These are phyloP conservation scores for Hygrophorus pudorinus DNA, from an alignment of 768 basidiomycete genomes.

Conservation along the genomic window DNA sequence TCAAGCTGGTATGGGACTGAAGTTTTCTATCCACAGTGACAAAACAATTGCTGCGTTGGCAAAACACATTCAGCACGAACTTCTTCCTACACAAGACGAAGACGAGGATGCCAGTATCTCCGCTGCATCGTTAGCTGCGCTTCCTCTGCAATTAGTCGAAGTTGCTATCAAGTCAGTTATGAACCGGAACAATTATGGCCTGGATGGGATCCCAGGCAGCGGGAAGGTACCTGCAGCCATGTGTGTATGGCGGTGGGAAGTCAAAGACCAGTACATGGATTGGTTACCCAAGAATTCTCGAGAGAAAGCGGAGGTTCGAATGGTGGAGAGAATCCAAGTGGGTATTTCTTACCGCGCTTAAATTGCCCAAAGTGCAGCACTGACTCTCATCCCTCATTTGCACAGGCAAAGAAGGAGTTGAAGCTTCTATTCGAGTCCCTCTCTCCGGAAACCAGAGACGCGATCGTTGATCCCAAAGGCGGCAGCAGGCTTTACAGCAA, in stretches of 20 bases:
- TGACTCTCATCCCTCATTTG: constrained; percentile 1
- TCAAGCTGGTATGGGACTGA: constrained; percentile 1
- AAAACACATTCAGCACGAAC: constrained; percentile 59
- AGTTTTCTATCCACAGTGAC: constrained; percentile 39
- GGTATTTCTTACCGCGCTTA: constrained; percentile 10
- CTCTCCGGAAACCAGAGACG: constrained; percentile 43
- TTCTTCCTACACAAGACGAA: constrained; percentile 57
- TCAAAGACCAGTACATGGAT: constrained; percentile 42
- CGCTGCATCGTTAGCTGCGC: constrained; percentile 22
- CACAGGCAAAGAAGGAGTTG: constrained; percentile 52
- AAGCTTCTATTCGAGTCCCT: constrained; percentile 45
- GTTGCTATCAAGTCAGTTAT: constrained; percentile 53
- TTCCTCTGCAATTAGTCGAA: constrained; percentile 52
- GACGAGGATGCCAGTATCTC: constrained; percentile 34
- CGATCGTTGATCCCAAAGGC: constrained; percentile 45
- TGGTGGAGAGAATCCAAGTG: constrained; percentile 58
- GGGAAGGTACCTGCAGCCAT: constrained; percentile 52
- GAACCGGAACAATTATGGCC: constrained; percentile 71
- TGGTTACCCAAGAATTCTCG: constrained; percentile 60
- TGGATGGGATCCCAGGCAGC: constrained; percentile 39
- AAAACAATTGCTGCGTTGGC: constrained; percentile 53
- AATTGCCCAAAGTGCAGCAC: background rate
- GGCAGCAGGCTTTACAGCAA: constrained; percentile 24
- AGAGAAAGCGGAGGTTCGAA: constrained; percentile 52
- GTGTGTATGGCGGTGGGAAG: constrained; percentile 84